Evolutionary conservation across 176 grass and related monocot species (phyloP).

Genomic region (Carex scoparia): DNA sequence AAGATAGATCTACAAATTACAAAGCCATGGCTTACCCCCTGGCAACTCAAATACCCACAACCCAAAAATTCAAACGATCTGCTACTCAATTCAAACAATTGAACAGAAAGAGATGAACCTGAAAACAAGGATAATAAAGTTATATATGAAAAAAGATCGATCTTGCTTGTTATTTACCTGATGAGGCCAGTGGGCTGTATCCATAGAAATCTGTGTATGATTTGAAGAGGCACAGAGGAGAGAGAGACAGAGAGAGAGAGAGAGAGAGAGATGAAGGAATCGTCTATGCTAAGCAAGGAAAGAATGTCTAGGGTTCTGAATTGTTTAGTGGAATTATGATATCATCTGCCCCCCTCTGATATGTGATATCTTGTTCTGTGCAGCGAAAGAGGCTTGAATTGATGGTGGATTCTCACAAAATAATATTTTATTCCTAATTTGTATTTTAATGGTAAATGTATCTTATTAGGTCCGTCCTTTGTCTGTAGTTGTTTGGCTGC

Average conservation of each 20-base stretch:
- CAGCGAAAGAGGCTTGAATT: not conserved
- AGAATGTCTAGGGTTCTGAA: conserved; percentile 17
- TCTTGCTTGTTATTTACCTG: conserved; percentile 32
- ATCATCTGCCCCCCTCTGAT: conserved; percentile 12
- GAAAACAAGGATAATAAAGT: conserved; percentile 30
- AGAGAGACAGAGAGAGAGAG: conserved; percentile 17
- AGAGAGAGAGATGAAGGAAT: conserved; percentile 23
- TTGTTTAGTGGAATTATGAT: conserved; percentile 27
- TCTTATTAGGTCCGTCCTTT: conserved; percentile 3
- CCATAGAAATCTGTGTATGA: conserved; percentile 51
- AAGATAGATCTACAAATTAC: conserved; percentile 39
- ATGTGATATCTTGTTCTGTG: not conserved
- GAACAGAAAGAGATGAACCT: conserved; percentile 21
- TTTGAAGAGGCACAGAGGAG: not conserved
- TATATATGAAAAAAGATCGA: conserved; percentile 14
- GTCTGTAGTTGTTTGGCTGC: conserved; percentile 19
- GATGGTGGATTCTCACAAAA: conserved; percentile 16
- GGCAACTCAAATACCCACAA: conserved; percentile 25
- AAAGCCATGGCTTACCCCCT: conserved; percentile 26
- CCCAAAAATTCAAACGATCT: conserved; percentile 25
- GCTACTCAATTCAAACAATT: conserved; percentile 33
- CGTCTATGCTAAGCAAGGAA: conserved; percentile 21
- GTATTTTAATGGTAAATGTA: conserved; percentile 23
- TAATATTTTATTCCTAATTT: conserved; percentile 17
- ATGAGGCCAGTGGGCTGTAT: conserved; percentile 80